phyloP scores from a whole-genome alignment of 2,329 filamentous ascomycete genomes.

The Juglanconis oblonga region DNA sequence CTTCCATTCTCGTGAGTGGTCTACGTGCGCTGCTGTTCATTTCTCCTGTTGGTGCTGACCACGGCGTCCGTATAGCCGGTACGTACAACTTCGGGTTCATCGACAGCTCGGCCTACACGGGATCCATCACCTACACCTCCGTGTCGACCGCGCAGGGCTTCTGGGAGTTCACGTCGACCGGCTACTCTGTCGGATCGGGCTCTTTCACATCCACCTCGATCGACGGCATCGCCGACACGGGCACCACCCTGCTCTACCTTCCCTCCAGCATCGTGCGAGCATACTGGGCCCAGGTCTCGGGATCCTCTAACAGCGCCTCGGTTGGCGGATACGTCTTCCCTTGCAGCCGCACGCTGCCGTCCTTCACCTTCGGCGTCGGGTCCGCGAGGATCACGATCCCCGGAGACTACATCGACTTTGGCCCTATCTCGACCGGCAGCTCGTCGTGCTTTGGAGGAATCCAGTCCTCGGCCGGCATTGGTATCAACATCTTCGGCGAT shows the following conservation, averaged over 20 bases:
- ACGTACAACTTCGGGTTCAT: conserved; percentile 41
- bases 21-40: background rate
- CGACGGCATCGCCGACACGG: conserved; percentile 51
- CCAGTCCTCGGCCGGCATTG: conserved; percentile 19
- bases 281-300: conserved; percentile 47
- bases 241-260: conserved; percentile 52
- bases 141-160: conserved; percentile 55
- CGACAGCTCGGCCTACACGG: conserved; percentile 53
- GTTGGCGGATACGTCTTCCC: conserved; percentile 20
- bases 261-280: conserved; percentile 40
- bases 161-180: conserved; percentile 54
- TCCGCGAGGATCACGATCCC: conserved; percentile 18
- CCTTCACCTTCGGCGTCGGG: conserved; percentile 21
- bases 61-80: conserved; percentile 11
- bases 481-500: conserved; percentile 26
- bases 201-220: conserved; percentile 30
- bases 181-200: conserved; percentile 31
- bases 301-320: conserved; percentile 32
- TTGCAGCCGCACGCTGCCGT: conserved; percentile 20
- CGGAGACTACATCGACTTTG: conserved; percentile 20
- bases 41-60: background rate
- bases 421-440: conserved; percentile 8
- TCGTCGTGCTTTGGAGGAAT: conserved; percentile 20
- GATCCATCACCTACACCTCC: conserved; percentile 51
- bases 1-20: conserved; percentile 25